A percentile compares a stretch with the other conserved stretches of the same genome.
These are phyloP conservation scores for Mediolabrus comicus DNA, from an alignment of 108 stramenopile genomes.

Conservation along the genomic window DNA sequence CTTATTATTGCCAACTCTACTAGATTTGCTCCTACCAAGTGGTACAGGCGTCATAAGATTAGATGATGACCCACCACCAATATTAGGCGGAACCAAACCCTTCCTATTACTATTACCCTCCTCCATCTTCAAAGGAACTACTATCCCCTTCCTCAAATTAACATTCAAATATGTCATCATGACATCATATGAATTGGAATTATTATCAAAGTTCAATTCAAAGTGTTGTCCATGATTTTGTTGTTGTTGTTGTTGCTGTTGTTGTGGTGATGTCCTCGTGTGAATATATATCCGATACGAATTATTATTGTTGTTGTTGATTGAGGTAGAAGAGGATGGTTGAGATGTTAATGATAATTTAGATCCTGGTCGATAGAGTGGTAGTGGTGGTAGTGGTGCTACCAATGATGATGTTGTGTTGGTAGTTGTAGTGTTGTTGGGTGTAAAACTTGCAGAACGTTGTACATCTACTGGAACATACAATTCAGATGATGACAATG, in stretches of 20 bases:
- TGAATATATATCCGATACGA: constrained; percentile 3
- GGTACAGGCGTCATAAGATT: no score
- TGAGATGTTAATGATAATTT: neutral
- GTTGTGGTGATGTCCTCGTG: neutral
- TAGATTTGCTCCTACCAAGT: no score
- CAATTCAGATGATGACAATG: neutral
- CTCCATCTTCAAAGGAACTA: no score
- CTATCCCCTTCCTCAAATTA: constrained; percentile 6
- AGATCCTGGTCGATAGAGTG: neutral
- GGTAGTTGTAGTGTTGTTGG: no score
- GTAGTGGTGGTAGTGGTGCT: neutral
- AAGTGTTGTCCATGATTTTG: neutral
- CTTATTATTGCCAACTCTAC: neutral
- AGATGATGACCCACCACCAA: no score
- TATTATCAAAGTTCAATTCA: constrained; percentile 21
- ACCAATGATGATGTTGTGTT: neutral
- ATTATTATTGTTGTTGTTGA: neutral
- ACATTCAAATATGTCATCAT: constrained; percentile 18
- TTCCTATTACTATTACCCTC: neutral
- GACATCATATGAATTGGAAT: constrained; percentile 20
- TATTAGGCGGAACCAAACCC: neutral
- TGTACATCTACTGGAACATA: neutral
- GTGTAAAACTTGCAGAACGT: neutral
- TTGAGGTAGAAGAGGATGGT: neutral
- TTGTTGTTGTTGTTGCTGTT: no score